These are phyloP conservation scores for Cercospora berteroae DNA, from an alignment of 2,329 filamentous ascomycete species.

Conservation along the genomic window DNA sequence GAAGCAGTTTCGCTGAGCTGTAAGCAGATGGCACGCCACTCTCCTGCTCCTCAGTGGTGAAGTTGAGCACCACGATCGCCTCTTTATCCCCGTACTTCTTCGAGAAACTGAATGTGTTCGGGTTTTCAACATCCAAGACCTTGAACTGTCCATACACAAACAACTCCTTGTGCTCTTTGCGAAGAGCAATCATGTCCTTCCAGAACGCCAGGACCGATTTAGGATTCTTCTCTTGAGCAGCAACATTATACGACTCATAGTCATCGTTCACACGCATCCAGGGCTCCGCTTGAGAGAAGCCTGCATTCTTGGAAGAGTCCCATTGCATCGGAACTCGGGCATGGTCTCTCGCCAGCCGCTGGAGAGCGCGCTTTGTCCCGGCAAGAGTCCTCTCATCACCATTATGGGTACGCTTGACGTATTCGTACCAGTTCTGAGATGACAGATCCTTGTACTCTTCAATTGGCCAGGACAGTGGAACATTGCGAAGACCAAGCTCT, in stretches of 20 bases:
- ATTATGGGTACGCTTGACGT: constrained; percentile 38
- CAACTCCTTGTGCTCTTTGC: constrained; percentile 25
- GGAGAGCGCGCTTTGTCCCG: background rate
- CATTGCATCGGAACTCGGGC: constrained; percentile 66
- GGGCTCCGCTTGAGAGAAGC: constrained; percentile 52
- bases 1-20: background rate
- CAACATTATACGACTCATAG: constrained; percentile 14
- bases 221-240: constrained; percentile 47
- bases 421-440: constrained; percentile 50
- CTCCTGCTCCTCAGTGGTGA: constrained; percentile 41
- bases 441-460: constrained; percentile 49
- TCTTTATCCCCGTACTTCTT: constrained; percentile 2
- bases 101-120: constrained; percentile 5
- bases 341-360: constrained; percentile 36
- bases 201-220: constrained; percentile 60
- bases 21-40: background rate
- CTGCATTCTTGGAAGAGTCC: constrained; percentile 55
- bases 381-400: constrained; percentile 30
- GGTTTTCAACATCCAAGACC: constrained; percentile 16
- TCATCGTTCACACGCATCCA: constrained; percentile 19
- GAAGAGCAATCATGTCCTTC: constrained; percentile 38
- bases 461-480: constrained; percentile 32
- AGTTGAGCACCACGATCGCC: constrained; percentile 36
- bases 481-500: constrained; percentile 59
- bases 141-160: constrained; percentile 30